These are phyloP conservation scores for Leucoagaricus sp. DNA, from an alignment of 1,284 basidiomycete genomes.

Conservation along the genomic window DNA sequence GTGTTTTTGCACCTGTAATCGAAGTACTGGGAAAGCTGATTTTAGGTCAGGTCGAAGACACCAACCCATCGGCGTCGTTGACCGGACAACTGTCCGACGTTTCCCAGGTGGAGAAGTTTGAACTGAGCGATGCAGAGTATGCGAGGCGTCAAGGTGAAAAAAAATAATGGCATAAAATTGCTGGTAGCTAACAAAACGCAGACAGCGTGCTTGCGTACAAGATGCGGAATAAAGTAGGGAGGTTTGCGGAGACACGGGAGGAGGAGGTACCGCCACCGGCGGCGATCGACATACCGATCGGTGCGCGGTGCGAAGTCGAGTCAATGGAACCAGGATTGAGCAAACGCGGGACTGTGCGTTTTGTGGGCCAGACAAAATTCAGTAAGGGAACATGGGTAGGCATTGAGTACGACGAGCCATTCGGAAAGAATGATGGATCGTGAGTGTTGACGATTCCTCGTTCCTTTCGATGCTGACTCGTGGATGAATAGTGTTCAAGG, in stretches of 20 bases:
- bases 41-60: slow-evolving; percentile 75
- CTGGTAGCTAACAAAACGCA: slow-evolving; percentile 27
- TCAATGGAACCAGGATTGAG: slow-evolving; percentile 63
- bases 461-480: slow-evolving; percentile 15
- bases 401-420: slow-evolving; percentile 94
- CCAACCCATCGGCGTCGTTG: slow-evolving; percentile 70
- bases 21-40: not conserved
- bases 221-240: slow-evolving; percentile 85
- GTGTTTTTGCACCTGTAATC: slow-evolving; percentile 12
- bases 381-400: slow-evolving; percentile 87
- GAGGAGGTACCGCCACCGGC: slow-evolving; percentile 25
- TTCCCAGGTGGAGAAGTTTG: slow-evolving; percentile 90
- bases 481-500: slow-evolving; percentile 73
- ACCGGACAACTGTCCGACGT: slow-evolving; percentile 85
- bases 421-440: slow-evolving; percentile 96
- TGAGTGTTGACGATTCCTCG: slow-evolving; percentile 45
- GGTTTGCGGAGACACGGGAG: slow-evolving; percentile 66
- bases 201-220: slow-evolving; percentile 94
- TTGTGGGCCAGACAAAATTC: slow-evolving; percentile 83
- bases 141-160: slow-evolving; percentile 71
- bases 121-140: slow-evolving; percentile 84
- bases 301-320: slow-evolving; percentile 84
- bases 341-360: slow-evolving; percentile 84
- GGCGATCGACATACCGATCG: slow-evolving; percentile 53
- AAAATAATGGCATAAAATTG: not conserved